These are phyloP conservation scores for Scedosporium minutisporum DNA, from an alignment of 2,329 filamentous ascomycete genomes.

Conservation along the genomic window DNA sequence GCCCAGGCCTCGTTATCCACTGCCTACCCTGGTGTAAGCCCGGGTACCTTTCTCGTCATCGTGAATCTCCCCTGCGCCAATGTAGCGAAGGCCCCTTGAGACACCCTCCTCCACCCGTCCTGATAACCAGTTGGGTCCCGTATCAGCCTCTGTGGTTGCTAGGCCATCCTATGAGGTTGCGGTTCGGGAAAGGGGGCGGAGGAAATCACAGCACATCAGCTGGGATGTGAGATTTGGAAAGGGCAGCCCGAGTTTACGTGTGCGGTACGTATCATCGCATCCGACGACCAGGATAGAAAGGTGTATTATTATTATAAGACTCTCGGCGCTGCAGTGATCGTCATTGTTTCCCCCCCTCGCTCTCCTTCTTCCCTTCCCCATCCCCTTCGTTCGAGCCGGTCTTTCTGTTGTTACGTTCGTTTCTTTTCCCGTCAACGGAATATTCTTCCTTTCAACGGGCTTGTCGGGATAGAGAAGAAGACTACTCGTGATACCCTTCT, in stretches of 20 bases:
- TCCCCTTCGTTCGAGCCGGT: neutral
- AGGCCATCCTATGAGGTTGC: neutral
- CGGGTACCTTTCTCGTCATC: neutral
- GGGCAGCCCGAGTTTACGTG: neutral
- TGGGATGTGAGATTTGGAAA: neutral
- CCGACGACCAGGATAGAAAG: neutral
- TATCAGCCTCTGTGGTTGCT: neutral
- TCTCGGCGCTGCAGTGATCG: conserved; percentile 7
- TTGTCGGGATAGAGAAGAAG: neutral
- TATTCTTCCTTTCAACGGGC: neutral
- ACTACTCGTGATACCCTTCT: neutral
- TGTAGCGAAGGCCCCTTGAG: neutral
- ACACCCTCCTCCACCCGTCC: neutral
- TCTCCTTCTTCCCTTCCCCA: neutral
- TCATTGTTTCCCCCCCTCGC: conserved; percentile 4
- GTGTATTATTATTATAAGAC: conserved; percentile 3
- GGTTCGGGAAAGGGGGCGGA: neutral
- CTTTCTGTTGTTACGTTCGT: conserved; percentile 3
- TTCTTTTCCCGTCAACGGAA: neutral
- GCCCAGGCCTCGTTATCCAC: neutral
- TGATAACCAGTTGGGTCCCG: neutral
- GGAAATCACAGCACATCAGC: neutral
- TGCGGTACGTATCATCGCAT: neutral
- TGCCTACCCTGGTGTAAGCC: neutral
- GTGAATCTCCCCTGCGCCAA: neutral